phyloP scores from a whole-genome alignment of 2,329 filamentous ascomycete genomes.

The Trichoderma hamatum region DNA sequence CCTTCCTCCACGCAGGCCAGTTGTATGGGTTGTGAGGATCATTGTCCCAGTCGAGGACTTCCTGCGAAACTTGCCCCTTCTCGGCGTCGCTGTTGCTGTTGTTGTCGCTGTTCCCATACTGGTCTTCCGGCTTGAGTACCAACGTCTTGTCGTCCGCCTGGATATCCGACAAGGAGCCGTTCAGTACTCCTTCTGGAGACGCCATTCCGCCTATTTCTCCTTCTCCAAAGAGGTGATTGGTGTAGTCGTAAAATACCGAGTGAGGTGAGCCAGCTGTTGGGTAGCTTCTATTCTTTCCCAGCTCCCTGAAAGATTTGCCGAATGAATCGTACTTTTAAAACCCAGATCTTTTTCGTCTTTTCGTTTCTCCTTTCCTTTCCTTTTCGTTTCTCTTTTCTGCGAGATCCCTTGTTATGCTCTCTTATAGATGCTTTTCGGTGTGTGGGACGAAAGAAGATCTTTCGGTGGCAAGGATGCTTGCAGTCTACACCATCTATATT shows the following conservation, averaged over 20 bases:
- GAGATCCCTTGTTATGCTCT: background rate
- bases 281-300: background rate
- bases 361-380: background rate
- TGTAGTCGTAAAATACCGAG: background rate
- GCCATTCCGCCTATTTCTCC: background rate
- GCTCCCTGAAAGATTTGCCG: background rate
- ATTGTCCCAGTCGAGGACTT: slow-evolving; percentile 19
- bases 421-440: background rate
- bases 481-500: background rate
- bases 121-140: slow-evolving; percentile 2
- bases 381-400: background rate
- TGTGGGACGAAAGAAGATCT: background rate
- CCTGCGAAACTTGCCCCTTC: slow-evolving; percentile 7
- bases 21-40: slow-evolving; percentile 50
- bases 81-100: slow-evolving; percentile 22
- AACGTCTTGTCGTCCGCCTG: slow-evolving; percentile 11
- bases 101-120: slow-evolving; percentile 10
- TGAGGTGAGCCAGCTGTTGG: background rate
- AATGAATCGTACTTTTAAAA: background rate
- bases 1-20: slow-evolving; percentile 50
- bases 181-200: background rate
- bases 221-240: background rate
- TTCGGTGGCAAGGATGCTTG: background rate
- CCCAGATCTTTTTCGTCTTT: background rate
- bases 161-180: background rate